Percentiles rank a stretch among this genome's conserved stretches.
phyloP scores from a whole-genome alignment of 2,329 filamentous ascomycete genomes.

The Sclerotinia glacialis region DNA sequence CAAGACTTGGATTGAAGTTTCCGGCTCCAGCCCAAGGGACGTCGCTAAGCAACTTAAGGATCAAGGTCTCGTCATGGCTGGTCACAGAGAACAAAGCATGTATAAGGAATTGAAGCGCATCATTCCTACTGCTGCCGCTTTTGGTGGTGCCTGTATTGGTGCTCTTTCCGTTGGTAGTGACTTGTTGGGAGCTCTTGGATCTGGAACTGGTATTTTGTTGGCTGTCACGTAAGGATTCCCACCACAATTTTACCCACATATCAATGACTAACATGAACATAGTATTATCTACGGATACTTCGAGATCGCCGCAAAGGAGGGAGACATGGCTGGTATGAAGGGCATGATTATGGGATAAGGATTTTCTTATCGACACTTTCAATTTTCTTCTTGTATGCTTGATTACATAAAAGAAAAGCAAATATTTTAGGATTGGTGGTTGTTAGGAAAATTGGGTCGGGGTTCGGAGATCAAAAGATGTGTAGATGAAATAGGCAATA shows the following conservation, averaged over 20 bases:
- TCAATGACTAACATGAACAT: slow-evolving; percentile 41
- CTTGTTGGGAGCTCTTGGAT: slow-evolving; percentile 91
- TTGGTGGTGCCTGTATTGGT: slow-evolving; percentile 98
- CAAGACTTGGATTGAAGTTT: slow-evolving; percentile 99
- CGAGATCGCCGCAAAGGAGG: slow-evolving; percentile 98
- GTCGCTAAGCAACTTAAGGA: slow-evolving; percentile 99
- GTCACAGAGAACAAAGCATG: slow-evolving; percentile 99
- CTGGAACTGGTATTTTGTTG: slow-evolving; percentile 94
- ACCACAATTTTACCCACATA: neutral
- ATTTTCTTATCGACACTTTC: slow-evolving; percentile 25
- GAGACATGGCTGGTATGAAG: slow-evolving; percentile 82
- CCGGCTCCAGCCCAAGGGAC: slow-evolving; percentile 93
- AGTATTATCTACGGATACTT: slow-evolving; percentile 99
- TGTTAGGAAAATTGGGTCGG: slow-evolving; percentile 1
- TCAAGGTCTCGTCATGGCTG: slow-evolving; percentile 98
- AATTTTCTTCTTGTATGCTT: slow-evolving; percentile 31
- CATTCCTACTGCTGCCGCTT: slow-evolving; percentile 95
- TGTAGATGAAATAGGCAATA: slow-evolving; percentile 8
- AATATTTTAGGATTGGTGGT: slow-evolving; percentile 13
- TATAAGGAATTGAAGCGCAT: slow-evolving; percentile 99
- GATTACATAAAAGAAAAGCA: slow-evolving; percentile 22
- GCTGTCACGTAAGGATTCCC: slow-evolving; percentile 83
- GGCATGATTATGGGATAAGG: slow-evolving; percentile 68
- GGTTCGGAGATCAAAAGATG: slow-evolving; percentile 3
- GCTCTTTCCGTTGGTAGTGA: slow-evolving; percentile 93